phyloP scores from a whole-genome alignment of 768 basidiomycete genomes.

The Cystofilobasidium ferigula region DNA sequence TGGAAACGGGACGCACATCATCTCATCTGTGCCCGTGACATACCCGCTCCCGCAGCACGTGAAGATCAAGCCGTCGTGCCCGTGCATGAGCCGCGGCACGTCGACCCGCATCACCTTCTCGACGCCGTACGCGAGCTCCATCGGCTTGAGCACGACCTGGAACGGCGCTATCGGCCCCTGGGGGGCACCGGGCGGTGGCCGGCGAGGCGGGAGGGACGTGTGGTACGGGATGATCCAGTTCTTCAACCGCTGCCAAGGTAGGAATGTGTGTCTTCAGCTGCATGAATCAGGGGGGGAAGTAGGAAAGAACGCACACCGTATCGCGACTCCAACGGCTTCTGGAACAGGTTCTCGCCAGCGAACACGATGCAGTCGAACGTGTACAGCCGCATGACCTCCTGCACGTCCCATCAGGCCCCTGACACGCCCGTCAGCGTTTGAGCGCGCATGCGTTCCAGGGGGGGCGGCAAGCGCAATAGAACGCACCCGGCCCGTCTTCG shows the following conservation, averaged over 20 bases:
- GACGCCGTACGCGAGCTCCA: constrained; percentile 74
- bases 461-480: constrained; percentile 10
- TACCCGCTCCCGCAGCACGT: constrained; percentile 81
- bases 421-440: not conserved
- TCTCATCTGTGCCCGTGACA: constrained; percentile 65
- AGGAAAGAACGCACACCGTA: constrained; percentile 59
- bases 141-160: constrained; percentile 78
- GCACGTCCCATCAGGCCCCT: no score
- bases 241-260: constrained; percentile 54
- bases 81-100: constrained; percentile 76
- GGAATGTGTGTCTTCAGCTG: not conserved
- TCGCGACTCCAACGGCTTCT: constrained; percentile 65
- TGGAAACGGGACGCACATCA: constrained; percentile 56
- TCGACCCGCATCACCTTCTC: constrained; percentile 74
- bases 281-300: not conserved
- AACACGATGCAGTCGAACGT: constrained; percentile 89
- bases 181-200: constrained; percentile 38
- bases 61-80: constrained; percentile 91
- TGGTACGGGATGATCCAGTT: constrained; percentile 77
- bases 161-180: not conserved
- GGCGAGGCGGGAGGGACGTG: constrained; percentile 49
- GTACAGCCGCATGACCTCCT: constrained; percentile 74
- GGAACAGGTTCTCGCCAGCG: constrained; percentile 77
- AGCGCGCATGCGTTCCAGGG: constrained; percentile 4
- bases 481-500: constrained; percentile 55